Evolutionary conservation across 305 asterid genomes (phyloP), one percentile per base, ranked within the genome.

Genomic region (Plantago rigida): DNA sequence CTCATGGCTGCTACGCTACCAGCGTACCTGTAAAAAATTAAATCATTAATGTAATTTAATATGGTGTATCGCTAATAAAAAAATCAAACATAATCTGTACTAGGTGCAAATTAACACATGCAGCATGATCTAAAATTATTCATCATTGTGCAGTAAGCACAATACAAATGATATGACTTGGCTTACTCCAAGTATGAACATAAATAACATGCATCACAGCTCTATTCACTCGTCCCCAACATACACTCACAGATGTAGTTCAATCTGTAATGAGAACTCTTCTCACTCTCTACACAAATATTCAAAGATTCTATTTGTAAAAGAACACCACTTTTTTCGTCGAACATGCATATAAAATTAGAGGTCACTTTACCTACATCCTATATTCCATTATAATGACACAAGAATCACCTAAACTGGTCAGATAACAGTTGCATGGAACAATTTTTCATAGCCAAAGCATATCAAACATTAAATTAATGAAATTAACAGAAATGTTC

Each of bases 1-100:
- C 99, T 93, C 99, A 89, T 93, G 69, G 89, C 87, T 57, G 99
- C 97, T 56, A 93, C 84, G 69, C 95, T 89, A 59, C 97, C 91
- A 60, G 96, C 87, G 80, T 87, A 93, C 84, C 99, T 93, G 84
- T 80, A 78, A 71, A 31, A 31, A 31, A 31, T 0, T 31, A 71
- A 64, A 51, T 58, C 10, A 36, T 36, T 36, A 36, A 36, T 36
- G 44, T 36, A 7, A 36, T 36, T 36, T 36, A 36, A 36, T 8
- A 36, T 22, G 44, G 10, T 57, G 26, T 1, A 59, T 6, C 11
- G 54, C 13, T 31, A 42, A 17, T 28, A 31, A 71, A 29, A 29
- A 59, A 45, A 13, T 31, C 72, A 46, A 58, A 50, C 58, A 53
- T 26, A 4, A 11, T 53, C 42, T 53, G 42, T 26, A 51, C 4